phyloP scores from a whole-genome alignment of 371 early-diverging fungal species.

The Mucor piriformis region DNA sequence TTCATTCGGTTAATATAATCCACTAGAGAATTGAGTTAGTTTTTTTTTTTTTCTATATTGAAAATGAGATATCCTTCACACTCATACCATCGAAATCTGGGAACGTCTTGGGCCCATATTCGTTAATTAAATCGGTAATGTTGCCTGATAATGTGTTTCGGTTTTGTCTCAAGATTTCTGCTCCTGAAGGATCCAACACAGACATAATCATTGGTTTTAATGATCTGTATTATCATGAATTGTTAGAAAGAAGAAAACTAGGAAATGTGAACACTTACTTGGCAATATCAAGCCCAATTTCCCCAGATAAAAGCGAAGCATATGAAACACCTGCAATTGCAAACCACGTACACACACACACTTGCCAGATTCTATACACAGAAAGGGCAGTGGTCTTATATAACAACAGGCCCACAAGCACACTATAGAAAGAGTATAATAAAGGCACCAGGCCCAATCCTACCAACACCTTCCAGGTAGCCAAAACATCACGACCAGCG shows the following conservation, averaged over 20 bases:
- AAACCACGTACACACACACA: constrained; percentile 49
- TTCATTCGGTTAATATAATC: constrained; percentile 19
- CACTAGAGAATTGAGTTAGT: constrained; percentile 1
- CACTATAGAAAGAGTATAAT: constrained; percentile 32
- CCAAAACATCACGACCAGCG: constrained; percentile 87
- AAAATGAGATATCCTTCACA: no score
- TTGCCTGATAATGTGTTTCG: constrained; percentile 72
- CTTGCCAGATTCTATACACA: not conserved
- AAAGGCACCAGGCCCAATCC: constrained; percentile 73
- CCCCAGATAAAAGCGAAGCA: constrained; percentile 78
- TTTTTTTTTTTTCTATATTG: not conserved
- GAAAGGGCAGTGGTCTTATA: constrained; percentile 17
- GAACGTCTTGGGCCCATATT: constrained; percentile 81
- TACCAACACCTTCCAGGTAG: constrained; percentile 91
- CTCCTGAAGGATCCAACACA: constrained; percentile 54
- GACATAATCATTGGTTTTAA: constrained; percentile 78
- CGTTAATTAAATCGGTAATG: constrained; percentile 77
- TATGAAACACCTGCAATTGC: constrained; percentile 69
- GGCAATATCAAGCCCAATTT: constrained; percentile 81
- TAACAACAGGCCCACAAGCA: not conserved
- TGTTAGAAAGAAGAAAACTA: constrained; percentile 10
- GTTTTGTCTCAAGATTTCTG: constrained; percentile 56
- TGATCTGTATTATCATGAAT: no score
- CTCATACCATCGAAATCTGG: constrained; percentile 72
- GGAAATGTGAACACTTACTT: constrained; percentile 30